Percentiles rank a stretch among this genome's conserved stretches.
Evolutionary conservation across 1,284 basidiomycete genomes (phyloP).

Genomic region (Microbotryomycetes sp.): DNA sequence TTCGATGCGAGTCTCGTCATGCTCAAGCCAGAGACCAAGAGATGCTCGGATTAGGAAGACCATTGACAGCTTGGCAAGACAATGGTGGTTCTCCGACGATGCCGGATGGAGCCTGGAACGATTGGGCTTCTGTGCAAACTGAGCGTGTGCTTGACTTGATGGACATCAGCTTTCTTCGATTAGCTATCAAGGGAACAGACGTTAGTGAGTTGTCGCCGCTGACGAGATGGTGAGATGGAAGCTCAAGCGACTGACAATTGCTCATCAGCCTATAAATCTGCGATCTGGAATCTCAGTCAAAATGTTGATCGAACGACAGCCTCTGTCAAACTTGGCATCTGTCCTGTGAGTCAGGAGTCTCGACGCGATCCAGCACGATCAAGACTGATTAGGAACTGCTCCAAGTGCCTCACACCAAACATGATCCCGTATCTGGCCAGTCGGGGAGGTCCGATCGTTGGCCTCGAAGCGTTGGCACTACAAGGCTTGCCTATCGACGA

Average conservation of each 20-base stretch:
- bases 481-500: constrained; percentile 90
- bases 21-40: constrained; percentile 81
- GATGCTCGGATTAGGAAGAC: constrained; percentile 70
- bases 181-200: constrained; percentile 74
- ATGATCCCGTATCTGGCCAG: constrained; percentile 96
- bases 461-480: constrained; percentile 83
- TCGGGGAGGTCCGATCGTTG: constrained; percentile 92
- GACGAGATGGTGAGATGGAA: too few species aligned
- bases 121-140: constrained; percentile 84
- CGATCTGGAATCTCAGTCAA: constrained; percentile 96
- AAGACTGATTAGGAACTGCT: too few species aligned
- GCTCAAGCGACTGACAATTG: too few species aligned
- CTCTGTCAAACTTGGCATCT: constrained; percentile 19
- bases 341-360: constrained; percentile 9
- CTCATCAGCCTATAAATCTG: constrained; percentile 31
- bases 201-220: constrained; percentile 46
- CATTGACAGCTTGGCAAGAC: constrained; percentile 89
- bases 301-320: constrained; percentile 56
- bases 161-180: constrained; percentile 80
- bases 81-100: constrained; percentile 82
- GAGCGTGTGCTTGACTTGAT: constrained; percentile 91
- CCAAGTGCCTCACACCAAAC: constrained; percentile 84
- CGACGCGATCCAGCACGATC: not conserved
- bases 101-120: constrained; percentile 86
- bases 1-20: constrained; percentile 84